phyloP scores from a whole-genome alignment of 768 basidiomycete genomes.

The Mycena latifolia region DNA sequence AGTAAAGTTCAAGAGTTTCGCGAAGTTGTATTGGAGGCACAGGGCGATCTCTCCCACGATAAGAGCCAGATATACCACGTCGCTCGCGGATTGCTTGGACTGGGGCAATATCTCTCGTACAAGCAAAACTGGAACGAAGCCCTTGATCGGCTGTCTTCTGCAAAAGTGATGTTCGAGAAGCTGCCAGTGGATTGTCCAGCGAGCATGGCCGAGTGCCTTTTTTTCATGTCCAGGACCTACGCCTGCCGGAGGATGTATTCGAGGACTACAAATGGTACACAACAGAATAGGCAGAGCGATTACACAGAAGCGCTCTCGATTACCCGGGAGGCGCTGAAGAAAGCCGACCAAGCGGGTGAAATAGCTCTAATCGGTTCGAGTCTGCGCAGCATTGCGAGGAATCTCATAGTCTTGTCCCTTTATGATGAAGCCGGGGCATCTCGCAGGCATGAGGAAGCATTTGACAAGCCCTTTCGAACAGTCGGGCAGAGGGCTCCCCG shows the following conservation, averaged over 20 bases:
- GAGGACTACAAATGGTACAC: no score
- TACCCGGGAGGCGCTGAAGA: conserved; percentile 7
- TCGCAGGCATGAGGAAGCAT: no score
- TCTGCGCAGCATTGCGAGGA: background rate
- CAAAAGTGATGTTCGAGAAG: conserved; percentile 23
- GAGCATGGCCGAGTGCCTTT: conserved; percentile 30
- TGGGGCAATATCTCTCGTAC: conserved; percentile 18
- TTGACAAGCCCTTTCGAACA: no score
- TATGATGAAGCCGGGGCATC: conserved; percentile 18
- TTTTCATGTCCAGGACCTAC: conserved; percentile 5
- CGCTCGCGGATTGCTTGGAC: conserved; percentile 15
- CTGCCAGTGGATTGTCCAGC: conserved; percentile 19
- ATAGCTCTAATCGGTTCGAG: background rate
- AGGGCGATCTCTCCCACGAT: conserved; percentile 16
- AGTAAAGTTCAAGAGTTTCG: no score
- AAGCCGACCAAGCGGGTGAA: conserved; percentile 12
- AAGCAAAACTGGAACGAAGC: background rate
- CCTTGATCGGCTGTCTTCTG: conserved; percentile 10
- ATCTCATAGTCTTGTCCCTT: background rate
- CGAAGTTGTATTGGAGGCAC: background rate
- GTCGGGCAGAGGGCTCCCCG: no score
- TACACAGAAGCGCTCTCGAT: conserved; percentile 16
- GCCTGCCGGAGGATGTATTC: no score
- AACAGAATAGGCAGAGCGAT: no score
- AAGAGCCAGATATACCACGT: conserved; percentile 4